phyloP scores from a whole-genome alignment of 208 protist species.

The Strigomonas culicis region DNA sequence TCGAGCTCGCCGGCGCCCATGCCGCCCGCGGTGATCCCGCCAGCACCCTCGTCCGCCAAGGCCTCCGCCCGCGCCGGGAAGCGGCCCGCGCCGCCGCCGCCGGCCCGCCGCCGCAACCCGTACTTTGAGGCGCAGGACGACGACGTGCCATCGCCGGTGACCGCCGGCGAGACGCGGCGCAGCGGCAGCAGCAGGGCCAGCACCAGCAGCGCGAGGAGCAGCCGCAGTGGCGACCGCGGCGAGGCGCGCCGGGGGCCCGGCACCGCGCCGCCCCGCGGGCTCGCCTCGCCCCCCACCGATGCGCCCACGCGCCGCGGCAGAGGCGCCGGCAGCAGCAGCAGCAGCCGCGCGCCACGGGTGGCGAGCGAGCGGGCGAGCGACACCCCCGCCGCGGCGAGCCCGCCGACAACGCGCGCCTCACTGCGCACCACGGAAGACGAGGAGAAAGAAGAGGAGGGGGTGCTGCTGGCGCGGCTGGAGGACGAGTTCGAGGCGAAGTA shows the following conservation, averaged over 20 bases:
- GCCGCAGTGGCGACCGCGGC: neutral
- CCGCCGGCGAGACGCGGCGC: neutral
- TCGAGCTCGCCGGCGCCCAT: neutral
- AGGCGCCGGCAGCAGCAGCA: neutral
- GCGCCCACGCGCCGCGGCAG: neutral
- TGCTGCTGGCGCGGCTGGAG: neutral
- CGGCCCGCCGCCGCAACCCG: too few relatives aligned
- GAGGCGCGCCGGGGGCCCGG: too few relatives aligned
- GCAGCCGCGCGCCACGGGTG: slow-evolving; percentile 5
- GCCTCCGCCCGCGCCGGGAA: neutral
- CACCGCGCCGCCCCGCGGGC: too few relatives aligned
- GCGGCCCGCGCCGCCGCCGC: neutral
- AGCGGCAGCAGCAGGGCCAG: neutral
- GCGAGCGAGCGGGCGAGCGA: slow-evolving; percentile 23
- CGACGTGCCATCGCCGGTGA: neutral
- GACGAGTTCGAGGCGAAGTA: slow-evolving; percentile 1
- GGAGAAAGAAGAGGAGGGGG: neutral
- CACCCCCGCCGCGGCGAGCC: neutral
- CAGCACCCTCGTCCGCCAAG: neutral
- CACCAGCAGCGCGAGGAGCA: neutral
- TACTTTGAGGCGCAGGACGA: neutral
- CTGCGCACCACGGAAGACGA: neutral
- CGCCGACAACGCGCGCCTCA: neutral
- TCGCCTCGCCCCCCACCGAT: neutral
- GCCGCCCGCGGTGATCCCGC: neutral